Evolutionary conservation across 192 early-diverging fungal genomes (phyloP).

Genomic region (Lunasporangiospora selenospora): DNA sequence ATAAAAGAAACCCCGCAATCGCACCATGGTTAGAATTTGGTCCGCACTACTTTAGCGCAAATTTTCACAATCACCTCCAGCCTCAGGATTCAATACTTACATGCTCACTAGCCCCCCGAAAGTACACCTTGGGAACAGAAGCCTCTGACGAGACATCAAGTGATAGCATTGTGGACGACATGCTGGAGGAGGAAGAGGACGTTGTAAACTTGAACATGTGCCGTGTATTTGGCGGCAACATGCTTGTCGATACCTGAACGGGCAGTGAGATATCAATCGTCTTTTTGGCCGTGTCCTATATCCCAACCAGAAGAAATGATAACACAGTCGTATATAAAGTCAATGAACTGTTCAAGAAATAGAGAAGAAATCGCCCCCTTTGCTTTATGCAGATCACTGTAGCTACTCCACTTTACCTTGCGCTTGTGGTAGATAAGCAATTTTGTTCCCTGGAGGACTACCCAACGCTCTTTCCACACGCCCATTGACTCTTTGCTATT

Average conservation of each 20-base stretch:
- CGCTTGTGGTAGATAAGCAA: slow-evolving; percentile 43
- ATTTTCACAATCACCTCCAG: too few relatives aligned
- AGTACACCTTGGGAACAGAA: slow-evolving; percentile 19
- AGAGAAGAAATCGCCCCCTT: too few relatives aligned
- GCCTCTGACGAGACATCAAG: slow-evolving; percentile 17
- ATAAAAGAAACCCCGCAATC: too few relatives aligned
- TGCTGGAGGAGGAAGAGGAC: not conserved
- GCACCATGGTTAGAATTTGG: too few relatives aligned
- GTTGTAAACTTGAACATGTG: slow-evolving; percentile 10
- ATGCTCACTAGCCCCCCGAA: slow-evolving; percentile 37
- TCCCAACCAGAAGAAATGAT: too few relatives aligned
- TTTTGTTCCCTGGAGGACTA: slow-evolving; percentile 34
- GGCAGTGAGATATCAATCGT: slow-evolving; percentile 18
- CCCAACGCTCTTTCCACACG: slow-evolving; percentile 44
- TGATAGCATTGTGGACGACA: slow-evolving; percentile 22
- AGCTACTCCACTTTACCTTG: slow-evolving; percentile 15
- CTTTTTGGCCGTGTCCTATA: slow-evolving; percentile 38
- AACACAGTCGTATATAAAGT: too few relatives aligned
- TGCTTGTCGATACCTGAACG: slow-evolving; percentile 5
- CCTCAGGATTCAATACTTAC: too few relatives aligned
- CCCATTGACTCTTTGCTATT: slow-evolving; percentile 26
- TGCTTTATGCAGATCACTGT: too few relatives aligned
- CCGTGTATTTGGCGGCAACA: slow-evolving; percentile 9
- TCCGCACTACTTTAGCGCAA: too few relatives aligned
- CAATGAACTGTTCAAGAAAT: too few relatives aligned